Evolutionary conservation across 352 stramenopile species (phyloP), one percentile per base, ranked within the genome.

Genomic region (Globisporangium solare): DNA sequence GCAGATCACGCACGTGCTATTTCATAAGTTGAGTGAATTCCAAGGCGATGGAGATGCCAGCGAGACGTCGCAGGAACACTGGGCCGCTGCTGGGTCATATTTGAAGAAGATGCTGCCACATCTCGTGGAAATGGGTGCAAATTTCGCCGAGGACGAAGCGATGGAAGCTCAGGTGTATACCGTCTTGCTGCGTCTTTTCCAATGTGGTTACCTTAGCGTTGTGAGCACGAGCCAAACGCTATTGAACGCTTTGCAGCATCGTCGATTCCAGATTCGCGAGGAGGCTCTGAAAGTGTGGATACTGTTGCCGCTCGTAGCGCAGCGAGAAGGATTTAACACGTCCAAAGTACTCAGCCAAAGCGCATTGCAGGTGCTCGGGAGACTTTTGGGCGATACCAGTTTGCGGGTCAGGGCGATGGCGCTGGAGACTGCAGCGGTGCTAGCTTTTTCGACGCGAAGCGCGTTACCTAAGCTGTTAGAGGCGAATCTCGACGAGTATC

Each of bases 211-310:
- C 12, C 43, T 66, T 10, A 52, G 52, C 15, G 43, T 73, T n/a
- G 53, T 32, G 6, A 7, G n/a, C 32, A 58, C 74, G 40, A 61
- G 66, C 31, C 58, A 68, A 31, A 37, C 67, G 2, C 50, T 90
- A 13, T 39, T 73, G 13, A 68, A 45, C 32, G 67, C 63, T 0
- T 51, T 88, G 50, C 67, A 72, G 18, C 79, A 89, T 46, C 76
- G 76, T 13, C 64, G 74, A 5, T 60, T 74, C 3, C 74, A 87
- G 66, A 63, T 92, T 2, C 76, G 83, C 13, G 79, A 88, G 56
- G 74, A 88, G 67, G 76, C 68, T 11, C 42, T 82, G 0, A 75
- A 73, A 54, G 60, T 86, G 15, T 90, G 78, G 78, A 74, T 84
- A 12, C 58, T 84, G 2, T 51, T 82, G 6, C 43, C 88, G 22